phyloP scores from a whole-genome alignment of 805 yeast genomes.

The Candida fluviatilis region DNA sequence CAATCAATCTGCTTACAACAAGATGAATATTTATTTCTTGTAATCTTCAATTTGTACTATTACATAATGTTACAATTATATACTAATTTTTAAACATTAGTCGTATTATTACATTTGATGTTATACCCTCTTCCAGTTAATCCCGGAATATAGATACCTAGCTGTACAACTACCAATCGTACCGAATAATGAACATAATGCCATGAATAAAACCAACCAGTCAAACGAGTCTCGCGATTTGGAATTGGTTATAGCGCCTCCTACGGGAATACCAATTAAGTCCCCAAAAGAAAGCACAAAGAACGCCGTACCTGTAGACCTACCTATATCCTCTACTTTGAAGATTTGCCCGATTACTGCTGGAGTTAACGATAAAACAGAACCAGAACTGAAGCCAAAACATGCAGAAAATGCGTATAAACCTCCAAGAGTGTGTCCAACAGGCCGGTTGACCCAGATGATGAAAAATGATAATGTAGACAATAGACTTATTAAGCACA shows the following conservation, averaged over 20 bases:
- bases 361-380: constrained; percentile 20
- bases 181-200: constrained; percentile 17
- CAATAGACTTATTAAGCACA: constrained; percentile 14
- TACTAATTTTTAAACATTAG: too few relatives aligned
- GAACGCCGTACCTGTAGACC: constrained; percentile 23
- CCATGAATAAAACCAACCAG: constrained; percentile 21
- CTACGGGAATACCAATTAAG: constrained; percentile 25
- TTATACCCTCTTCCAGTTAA: constrained; percentile 9
- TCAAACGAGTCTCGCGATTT: constrained; percentile 12
- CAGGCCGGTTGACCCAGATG: constrained; percentile 21
- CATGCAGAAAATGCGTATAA: constrained; percentile 20
- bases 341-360: constrained; percentile 24
- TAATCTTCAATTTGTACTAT: background rate
- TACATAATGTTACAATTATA: too few relatives aligned
- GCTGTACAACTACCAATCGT: constrained; percentile 17
- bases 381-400: constrained; percentile 28
- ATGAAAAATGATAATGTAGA: constrained; percentile 17
- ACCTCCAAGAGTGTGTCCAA: constrained; percentile 20
- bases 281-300: constrained; percentile 24
- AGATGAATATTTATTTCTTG: background rate
- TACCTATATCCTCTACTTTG: constrained; percentile 22
- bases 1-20: constrained; percentile 12
- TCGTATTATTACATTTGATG: background rate
- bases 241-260: constrained; percentile 21
- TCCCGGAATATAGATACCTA: constrained; percentile 20